Percentiles rank a stretch among this genome's conserved stretches.
These are phyloP conservation scores for Carex pumila DNA, from an alignment of 176 grass and related monocot genomes.

Conservation along the genomic window DNA sequence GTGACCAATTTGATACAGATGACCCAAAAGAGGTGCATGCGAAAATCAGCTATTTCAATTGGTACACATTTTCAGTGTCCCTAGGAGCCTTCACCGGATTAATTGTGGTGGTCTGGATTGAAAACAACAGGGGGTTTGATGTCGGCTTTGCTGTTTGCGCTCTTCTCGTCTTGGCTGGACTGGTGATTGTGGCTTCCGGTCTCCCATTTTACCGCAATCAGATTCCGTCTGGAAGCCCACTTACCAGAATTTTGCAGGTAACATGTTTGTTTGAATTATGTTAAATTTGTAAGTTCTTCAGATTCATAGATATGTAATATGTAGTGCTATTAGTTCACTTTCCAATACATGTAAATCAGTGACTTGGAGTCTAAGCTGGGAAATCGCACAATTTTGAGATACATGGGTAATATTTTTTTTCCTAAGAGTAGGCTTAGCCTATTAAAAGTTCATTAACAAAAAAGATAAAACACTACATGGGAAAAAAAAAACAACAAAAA, in stretches of 20 bases:
- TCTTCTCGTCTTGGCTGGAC: slow-evolving; percentile 22
- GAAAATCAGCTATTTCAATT: slow-evolving; percentile 86
- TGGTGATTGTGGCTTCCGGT: slow-evolving; percentile 35
- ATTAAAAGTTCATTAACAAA: neutral
- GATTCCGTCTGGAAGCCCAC: slow-evolving; percentile 46
- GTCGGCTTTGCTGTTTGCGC: slow-evolving; percentile 46
- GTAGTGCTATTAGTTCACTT: too few relatives aligned
- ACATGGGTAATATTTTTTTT: too few relatives aligned
- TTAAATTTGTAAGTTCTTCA: neutral
- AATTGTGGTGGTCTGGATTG: slow-evolving; percentile 54
- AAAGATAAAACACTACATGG: neutral
- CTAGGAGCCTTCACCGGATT: slow-evolving; percentile 53
- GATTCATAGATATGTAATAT: too few relatives aligned
- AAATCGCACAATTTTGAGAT: too few relatives aligned
- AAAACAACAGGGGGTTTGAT: slow-evolving; percentile 50
- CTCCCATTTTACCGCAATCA: slow-evolving; percentile 58
- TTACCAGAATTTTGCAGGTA: slow-evolving; percentile 65
- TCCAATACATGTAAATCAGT: too few relatives aligned
- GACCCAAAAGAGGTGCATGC: slow-evolving; percentile 30
- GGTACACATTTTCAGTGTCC: slow-evolving; percentile 65
- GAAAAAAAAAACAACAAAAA: neutral
- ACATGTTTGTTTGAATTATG: neutral
- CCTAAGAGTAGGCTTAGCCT: neutral
- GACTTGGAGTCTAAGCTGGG: too few relatives aligned
- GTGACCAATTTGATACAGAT: slow-evolving; percentile 54